Evolutionary conservation across 192 early-diverging fungal genomes (phyloP), one percentile per base, ranked within the genome.

Genomic region (Dissophora globulifera): DNA sequence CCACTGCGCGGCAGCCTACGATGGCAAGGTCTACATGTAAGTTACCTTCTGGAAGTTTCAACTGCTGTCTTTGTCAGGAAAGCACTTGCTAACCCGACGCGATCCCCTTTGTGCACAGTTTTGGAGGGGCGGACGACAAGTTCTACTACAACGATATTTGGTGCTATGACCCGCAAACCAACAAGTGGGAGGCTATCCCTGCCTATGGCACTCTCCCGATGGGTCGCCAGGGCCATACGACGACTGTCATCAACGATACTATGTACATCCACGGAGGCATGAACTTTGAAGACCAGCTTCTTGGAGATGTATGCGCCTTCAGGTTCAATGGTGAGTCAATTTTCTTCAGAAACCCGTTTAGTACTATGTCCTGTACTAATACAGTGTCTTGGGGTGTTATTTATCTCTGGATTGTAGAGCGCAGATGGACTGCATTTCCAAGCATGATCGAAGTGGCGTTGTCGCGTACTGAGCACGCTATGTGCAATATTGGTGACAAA

Each of bases 211-310:
- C 65, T 40, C 78, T 86, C 30, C 86, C 86, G 1, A 35, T 63
- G 22, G 78, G 82, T 58, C 67, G 86, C 5, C 68, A 81, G 47
- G 62, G 71, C 10, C 78, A 75, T 42, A 53, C 79, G 6, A 54
- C 60, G 22, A 16, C 61, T 27, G 45, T 86, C 0, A 65, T 85
- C 2, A 82, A 80, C 13, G 86, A 84, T 27, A 67, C 80, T 15
- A 76, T 88, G 46, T 88, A 88, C 52, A 59, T 88, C n/a, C 83
- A 79, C 69, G 86, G 86, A 43, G 86, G 86, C 13, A 78, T 66
- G 61, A 65, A 62, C 43, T 43, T 58, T 9, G 80, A 83, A 29
- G 83, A 81, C 13, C 46, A 79, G 29, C 55, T 81, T 8, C 67
- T 85, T 6, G 67, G 74, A 15, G 86, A 88, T 42, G 48, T 88